Percentiles rank a stretch among this genome's conserved stretches.
These are phyloP conservation scores for Filobasidium floriforme DNA, from an alignment of 768 basidiomycete species.

Conservation along the genomic window DNA sequence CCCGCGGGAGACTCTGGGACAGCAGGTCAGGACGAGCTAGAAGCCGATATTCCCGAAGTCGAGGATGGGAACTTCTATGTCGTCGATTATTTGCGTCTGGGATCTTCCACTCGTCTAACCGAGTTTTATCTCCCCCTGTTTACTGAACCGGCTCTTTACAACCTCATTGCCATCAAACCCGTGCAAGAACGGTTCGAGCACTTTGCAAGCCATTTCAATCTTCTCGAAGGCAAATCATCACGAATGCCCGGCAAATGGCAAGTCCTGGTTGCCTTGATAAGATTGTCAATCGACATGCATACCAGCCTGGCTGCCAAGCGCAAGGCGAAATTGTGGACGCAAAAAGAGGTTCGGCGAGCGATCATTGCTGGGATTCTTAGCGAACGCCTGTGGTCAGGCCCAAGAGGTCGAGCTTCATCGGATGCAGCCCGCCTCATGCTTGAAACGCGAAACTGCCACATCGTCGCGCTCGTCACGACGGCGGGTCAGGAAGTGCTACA, in stretches of 20 bases:
- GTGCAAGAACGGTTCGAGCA: constrained; percentile 24
- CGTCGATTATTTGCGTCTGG: constrained; percentile 33
- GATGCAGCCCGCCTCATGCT: constrained; percentile 20
- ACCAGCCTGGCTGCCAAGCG: constrained; percentile 5
- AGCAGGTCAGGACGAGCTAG: neutral
- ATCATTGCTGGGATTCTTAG: constrained; percentile 11
- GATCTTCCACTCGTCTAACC: constrained; percentile 28
- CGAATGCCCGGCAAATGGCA: constrained; percentile 8
- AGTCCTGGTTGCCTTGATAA: constrained; percentile 1
- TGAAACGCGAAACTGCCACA: constrained; percentile 30
- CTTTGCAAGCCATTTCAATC: neutral
- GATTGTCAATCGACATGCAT: constrained; percentile 8
- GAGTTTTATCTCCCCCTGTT: constrained; percentile 17
- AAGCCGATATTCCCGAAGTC: neutral
- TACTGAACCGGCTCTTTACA: neutral
- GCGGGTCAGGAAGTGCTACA: constrained; percentile 27
- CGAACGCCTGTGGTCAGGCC: neutral
- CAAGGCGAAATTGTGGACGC: constrained; percentile 11
- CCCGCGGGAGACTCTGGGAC: neutral
- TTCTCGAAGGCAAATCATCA: neutral
- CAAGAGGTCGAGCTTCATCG: neutral
- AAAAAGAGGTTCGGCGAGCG: constrained; percentile 6
- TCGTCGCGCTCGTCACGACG: constrained; percentile 33
- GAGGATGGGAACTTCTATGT: constrained; percentile 11
- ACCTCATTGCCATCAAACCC: constrained; percentile 24